Evolutionary conservation across 176 grass and related monocot species (phyloP).

Genomic region (Avena sativa): DNA sequence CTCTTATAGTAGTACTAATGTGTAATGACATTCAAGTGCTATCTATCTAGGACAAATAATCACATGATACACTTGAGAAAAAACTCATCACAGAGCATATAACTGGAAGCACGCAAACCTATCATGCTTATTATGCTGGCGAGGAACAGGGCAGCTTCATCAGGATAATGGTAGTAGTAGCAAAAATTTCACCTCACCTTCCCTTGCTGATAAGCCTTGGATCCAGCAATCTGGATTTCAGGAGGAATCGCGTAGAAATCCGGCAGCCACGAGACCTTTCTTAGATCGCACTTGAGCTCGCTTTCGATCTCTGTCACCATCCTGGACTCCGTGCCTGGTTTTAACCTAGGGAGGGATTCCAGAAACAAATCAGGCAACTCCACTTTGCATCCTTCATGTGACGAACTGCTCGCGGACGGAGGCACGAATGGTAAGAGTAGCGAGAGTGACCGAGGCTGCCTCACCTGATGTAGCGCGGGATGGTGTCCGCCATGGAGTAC

Average conservation of each 20-base stretch:
- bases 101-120: not conserved
- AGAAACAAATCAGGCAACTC: slow-evolving; percentile 23
- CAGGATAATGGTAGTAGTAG: not conserved
- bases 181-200: slow-evolving; percentile 53
- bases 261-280: slow-evolving; percentile 76
- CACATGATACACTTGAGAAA: not conserved
- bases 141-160: slow-evolving; percentile 6
- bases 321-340: slow-evolving; percentile 70
- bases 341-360: slow-evolving; percentile 59
- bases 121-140: not conserved
- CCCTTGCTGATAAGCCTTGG: slow-evolving; percentile 78
- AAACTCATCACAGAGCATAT: no score
- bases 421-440: not conserved
- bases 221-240: slow-evolving; percentile 81
- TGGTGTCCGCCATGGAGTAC: slow-evolving; percentile 69
- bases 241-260: slow-evolving; percentile 82
- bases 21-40: not conserved
- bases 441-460: not conserved
- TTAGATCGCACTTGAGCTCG: slow-evolving; percentile 76
- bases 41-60: not conserved
- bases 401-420: not conserved
- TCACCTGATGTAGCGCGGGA: slow-evolving; percentile 95
- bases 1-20: not conserved
- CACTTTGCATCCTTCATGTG: not conserved
- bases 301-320: slow-evolving; percentile 51